These are phyloP conservation scores for Sabuloglossum arenarium DNA, from an alignment of 495 filamentous ascomycete species.

Conservation along the genomic window DNA sequence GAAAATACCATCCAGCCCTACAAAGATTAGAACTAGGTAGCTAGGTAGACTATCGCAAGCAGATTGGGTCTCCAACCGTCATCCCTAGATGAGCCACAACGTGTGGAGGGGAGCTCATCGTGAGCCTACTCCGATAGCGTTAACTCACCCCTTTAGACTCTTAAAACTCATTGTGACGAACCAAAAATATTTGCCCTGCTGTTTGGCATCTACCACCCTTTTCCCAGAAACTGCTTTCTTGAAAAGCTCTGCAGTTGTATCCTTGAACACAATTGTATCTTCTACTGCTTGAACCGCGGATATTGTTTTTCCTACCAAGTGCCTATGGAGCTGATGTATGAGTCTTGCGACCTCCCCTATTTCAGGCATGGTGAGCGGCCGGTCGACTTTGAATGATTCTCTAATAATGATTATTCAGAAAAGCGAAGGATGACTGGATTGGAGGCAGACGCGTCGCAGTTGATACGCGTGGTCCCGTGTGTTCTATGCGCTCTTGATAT, in stretches of 20 bases:
- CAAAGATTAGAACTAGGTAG: constrained; percentile 29
- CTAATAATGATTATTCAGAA: too few relatives aligned
- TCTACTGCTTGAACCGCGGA: constrained; percentile 45
- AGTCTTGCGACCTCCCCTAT: constrained; percentile 44
- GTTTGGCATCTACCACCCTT: constrained; percentile 49
- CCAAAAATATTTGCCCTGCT: constrained; percentile 97
- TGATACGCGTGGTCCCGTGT: background rate
- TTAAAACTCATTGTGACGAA: constrained; percentile 7
- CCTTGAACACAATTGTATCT: constrained; percentile 63
- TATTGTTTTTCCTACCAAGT: constrained; percentile 68
- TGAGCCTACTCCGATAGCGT: constrained; percentile 20
- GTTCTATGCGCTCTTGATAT: too few relatives aligned
- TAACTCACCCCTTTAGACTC: background rate
- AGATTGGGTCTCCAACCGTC: background rate
- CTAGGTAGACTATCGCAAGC: background rate
- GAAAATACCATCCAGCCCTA: constrained; percentile 59
- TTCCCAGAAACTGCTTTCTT: constrained; percentile 53
- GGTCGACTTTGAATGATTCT: background rate
- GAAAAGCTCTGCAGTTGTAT: constrained; percentile 53
- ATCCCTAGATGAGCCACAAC: background rate
- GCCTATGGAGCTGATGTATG: constrained; percentile 59
- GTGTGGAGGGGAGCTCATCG: constrained; percentile 57
- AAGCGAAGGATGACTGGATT: background rate
- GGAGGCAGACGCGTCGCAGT: background rate
- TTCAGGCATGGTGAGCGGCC: constrained; percentile 3